Evolutionary conservation across 164 flowering plant species (phyloP), one percentile per base, ranked within the genome.

Genomic region (Vitis rupestris): DNA sequence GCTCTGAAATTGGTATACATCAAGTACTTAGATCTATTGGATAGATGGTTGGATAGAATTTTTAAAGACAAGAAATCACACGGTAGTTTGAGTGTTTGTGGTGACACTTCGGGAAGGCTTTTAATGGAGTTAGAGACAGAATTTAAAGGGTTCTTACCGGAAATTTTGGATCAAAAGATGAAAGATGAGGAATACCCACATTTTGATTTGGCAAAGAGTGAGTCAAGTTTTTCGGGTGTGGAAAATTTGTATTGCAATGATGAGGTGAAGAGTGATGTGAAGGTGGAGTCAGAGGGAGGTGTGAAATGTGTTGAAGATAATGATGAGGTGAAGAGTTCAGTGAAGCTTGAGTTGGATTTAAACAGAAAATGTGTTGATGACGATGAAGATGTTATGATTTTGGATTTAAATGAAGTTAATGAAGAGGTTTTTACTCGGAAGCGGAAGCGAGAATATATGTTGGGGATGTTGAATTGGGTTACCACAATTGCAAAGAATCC

Each of bases 391-490:
- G 76, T 70, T 23, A 16, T 63, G 69, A 52, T 72, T 8, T 48
- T 81, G 68, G 83, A 81, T 17, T 48, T 63, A 4, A n/a, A 9
- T 63, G 37, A 14, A 16, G 30, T 27, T 66, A 65, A 71, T 55
- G 80, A 63, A 61, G 77, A 74, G 4, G 11, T 53, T 51, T 61
- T 8, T 60, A 50, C 71, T 68, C 71, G 66, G 16, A 88, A 88
- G 84, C 80, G 95, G 70, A 88, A 88, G 72, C 73, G 77, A 8
- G 86, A 75, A 17, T 64, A 78, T 56, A 9, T 67, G 7, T 66
- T 10, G 44, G 79, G 68, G 63, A 75, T 88, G 88, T 65, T 91
- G 72, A 63, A 79, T 50, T 91, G 97, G 98, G 58, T 93, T 50
- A 75, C 19, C 19, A 68, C 65, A 64, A 67, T 80, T 72, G 92